Percentiles rank a stretch among this genome's conserved stretches.
These are phyloP conservation scores for Eimeria tenella DNA, from an alignment of 169 alveolate species.

Conservation along the genomic window DNA sequence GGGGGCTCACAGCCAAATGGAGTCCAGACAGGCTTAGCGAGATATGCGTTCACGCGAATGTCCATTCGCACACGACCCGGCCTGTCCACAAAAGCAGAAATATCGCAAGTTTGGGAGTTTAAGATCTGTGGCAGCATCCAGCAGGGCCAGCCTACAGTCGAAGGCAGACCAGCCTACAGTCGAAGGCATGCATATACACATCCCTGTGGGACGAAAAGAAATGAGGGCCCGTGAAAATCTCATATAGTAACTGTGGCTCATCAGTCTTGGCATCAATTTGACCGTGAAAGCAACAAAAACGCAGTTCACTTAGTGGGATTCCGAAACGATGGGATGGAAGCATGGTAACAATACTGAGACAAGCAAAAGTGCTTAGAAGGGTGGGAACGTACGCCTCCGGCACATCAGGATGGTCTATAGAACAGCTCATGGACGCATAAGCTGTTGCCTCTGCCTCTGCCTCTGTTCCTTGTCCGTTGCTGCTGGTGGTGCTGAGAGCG, in stretches of 20 bases:
- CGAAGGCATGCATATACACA: no score
- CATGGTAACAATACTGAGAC: no score
- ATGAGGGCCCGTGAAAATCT: no score
- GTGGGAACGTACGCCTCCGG: conserved; percentile 80
- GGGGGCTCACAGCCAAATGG: conserved; percentile 82
- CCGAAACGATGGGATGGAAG: no score
- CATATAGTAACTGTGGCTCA: no score
- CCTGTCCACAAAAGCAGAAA: background rate
- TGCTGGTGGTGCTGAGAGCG: background rate
- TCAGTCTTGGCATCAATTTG: no score
- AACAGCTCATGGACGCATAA: conserved; percentile 83
- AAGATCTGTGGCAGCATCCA: no score
- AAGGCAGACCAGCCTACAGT: no score
- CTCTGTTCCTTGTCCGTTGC: background rate
- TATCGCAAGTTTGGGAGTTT: no score
- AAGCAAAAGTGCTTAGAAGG: no score
- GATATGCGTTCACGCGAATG: conserved; percentile 82
- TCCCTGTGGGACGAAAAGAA: no score
- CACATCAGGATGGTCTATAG: conserved; percentile 83
- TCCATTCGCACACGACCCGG: conserved; percentile 79
- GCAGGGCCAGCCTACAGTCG: no score
- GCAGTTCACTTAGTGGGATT: background rate
- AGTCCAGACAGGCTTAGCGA: conserved; percentile 84
- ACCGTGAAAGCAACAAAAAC: background rate
- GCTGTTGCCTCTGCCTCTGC: conserved; percentile 76